phyloP scores from a whole-genome alignment of 345 rosid genomes.

The Balakata baccata region DNA sequence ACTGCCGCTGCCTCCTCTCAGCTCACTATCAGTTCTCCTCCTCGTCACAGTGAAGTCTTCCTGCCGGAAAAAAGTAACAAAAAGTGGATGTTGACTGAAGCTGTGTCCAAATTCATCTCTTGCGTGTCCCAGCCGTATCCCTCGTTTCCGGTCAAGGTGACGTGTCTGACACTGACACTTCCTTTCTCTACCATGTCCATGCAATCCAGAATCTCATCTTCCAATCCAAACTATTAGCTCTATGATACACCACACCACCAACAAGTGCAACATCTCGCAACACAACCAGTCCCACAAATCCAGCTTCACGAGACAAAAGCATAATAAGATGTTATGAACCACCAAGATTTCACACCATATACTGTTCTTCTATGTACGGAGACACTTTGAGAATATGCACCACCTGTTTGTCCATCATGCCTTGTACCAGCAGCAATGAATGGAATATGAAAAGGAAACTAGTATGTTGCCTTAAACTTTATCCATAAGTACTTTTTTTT shows the following conservation, averaged over 20 bases:
- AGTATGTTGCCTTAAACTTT: too few relatives aligned
- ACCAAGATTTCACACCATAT: background rate
- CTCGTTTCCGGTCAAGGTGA: too few relatives aligned
- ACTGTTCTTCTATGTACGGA: background rate
- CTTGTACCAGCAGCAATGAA: background rate
- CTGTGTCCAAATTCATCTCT: too few relatives aligned
- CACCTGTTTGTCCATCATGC: background rate
- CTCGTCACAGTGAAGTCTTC: too few relatives aligned
- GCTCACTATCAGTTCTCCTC: too few relatives aligned
- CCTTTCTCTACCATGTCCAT: too few relatives aligned
- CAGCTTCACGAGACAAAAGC: conserved; percentile 49
- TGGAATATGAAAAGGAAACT: background rate
- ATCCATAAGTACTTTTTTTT: background rate
- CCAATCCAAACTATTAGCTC: conserved; percentile 72
- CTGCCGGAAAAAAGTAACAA: too few relatives aligned
- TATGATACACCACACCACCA: conserved; percentile 71
- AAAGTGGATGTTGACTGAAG: too few relatives aligned
- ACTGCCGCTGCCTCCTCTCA: too few relatives aligned
- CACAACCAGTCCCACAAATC: conserved; percentile 73
- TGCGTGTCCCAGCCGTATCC: too few relatives aligned
- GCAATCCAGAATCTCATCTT: too few relatives aligned
- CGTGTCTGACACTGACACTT: too few relatives aligned
- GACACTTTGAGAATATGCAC: background rate
- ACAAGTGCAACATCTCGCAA: conserved; percentile 71
- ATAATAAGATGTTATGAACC: background rate